Evolutionary conservation across 768 basidiomycete species (phyloP).

Genomic region (Naganishia onofrii): DNA sequence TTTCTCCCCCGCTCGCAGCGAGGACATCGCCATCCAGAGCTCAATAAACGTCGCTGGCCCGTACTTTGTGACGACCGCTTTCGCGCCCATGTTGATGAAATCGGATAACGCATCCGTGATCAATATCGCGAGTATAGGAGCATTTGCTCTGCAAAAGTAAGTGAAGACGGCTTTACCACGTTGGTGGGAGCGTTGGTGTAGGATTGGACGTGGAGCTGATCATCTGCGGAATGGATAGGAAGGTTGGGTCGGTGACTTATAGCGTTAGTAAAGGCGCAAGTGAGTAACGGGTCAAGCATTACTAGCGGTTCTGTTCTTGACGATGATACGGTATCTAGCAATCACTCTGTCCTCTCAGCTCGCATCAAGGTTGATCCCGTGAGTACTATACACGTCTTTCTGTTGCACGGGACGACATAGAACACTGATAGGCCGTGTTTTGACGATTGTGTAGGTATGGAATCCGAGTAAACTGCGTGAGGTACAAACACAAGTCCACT

Average conservation of each 20-base stretch:
- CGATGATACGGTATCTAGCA: not conserved
- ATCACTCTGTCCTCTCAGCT: constrained; percentile 25
- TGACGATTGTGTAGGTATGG: constrained; percentile 31
- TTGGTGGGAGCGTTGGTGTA: not conserved
- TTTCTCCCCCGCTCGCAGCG: not conserved
- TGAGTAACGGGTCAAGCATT: not conserved
- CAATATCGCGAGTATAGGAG: constrained; percentile 28
- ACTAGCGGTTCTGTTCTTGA: not conserved
- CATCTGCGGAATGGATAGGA: not conserved
- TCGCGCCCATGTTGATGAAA: constrained; percentile 25
- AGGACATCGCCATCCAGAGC: constrained; percentile 23
- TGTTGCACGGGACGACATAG: too few relatives aligned
- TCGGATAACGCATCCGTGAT: constrained; percentile 28
- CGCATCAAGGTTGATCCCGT: constrained; percentile 27
- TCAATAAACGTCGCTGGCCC: constrained; percentile 43
- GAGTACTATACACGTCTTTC: not conserved
- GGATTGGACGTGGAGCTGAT: not conserved
- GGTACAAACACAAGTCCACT: too few relatives aligned
- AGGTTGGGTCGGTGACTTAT: constrained; percentile 26
- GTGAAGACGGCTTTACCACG: too few relatives aligned
- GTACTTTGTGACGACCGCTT: constrained; percentile 39
- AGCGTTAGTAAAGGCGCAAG: constrained; percentile 30
- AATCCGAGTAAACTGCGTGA: constrained; percentile 46
- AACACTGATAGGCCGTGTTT: too few relatives aligned
- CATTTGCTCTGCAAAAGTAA: constrained; percentile 27